Conservation (phyloP, 129 eudicot species). For the Saussurea involucrata region DNA sequence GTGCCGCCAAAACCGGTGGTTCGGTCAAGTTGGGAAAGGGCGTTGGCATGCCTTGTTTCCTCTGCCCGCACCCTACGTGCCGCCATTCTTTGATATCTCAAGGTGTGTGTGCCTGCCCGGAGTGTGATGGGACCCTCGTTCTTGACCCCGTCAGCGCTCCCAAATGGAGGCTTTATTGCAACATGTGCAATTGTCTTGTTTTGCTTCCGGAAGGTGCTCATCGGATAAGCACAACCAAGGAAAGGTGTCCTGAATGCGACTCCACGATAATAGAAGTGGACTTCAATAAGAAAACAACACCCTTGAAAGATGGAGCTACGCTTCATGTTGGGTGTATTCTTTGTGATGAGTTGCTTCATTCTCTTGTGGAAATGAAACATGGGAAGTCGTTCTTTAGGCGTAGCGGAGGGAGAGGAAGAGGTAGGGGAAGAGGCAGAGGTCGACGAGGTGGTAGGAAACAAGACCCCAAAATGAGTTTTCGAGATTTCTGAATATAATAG, state of each 20-base stretch:
- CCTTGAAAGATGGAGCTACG: constrained; percentile 74
- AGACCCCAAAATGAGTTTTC: constrained; percentile 86
- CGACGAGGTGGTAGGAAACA: constrained; percentile 45
- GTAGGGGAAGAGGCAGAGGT: constrained; percentile 48
- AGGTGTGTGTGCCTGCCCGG: constrained; percentile 95
- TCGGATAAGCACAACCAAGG: constrained; percentile 58
- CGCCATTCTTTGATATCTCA: constrained; percentile 73
- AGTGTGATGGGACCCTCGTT: constrained; percentile 74
- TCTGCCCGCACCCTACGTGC: constrained; percentile 84
- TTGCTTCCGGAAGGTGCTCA: constrained; percentile 79
- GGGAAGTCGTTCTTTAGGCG: constrained; percentile 65
- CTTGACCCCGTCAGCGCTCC: constrained; percentile 86
- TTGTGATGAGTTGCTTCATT: constrained; percentile 80
- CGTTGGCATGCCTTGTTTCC: constrained; percentile 93
- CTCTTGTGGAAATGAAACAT: constrained; percentile 84
- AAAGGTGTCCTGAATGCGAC: constrained; percentile 70
- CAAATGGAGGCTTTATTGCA: constrained; percentile 74
- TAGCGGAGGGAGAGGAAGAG: constrained; percentile 46
- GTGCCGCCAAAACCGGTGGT: constrained; percentile 51
- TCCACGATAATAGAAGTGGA: constrained; percentile 70
- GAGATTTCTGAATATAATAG: constrained; percentile 47
- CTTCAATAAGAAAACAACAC: constrained; percentile 83
- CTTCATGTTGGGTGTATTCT: constrained; percentile 72
- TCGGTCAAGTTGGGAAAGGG: constrained; percentile 67
- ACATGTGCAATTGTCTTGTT: constrained; percentile 76